Evolutionary conservation across 441 rosid species (phyloP).

Genomic region (Jatropha podagrica): DNA sequence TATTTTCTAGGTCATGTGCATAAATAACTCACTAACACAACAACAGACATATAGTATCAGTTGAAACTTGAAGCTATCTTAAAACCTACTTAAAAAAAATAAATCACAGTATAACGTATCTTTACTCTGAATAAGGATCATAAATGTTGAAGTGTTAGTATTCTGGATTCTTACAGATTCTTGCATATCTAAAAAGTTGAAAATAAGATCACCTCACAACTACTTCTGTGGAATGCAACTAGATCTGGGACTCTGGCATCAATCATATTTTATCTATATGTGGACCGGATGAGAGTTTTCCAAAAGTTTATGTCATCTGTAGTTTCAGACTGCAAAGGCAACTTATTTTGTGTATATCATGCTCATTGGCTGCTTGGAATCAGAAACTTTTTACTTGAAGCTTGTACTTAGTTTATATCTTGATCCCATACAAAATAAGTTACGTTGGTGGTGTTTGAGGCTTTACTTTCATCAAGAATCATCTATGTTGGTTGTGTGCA

Average conservation of each 20-base stretch:
- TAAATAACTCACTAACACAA: background rate
- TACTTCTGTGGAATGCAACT: background rate
- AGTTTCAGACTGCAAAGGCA: background rate
- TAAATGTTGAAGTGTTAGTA: background rate
- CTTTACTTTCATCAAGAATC: constrained; percentile 5
- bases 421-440: background rate
- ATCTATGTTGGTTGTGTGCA: constrained; percentile 34
- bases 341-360: background rate
- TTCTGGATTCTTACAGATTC: background rate
- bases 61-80: background rate
- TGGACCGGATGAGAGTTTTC: background rate
- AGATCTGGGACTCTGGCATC: constrained; percentile 7
- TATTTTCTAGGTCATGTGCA: background rate
- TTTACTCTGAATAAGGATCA: background rate
- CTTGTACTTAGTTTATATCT: background rate
- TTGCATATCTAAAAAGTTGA: background rate
- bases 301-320: background rate
- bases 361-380: background rate
- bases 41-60: background rate
- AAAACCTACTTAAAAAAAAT: background rate
- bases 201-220: background rate
- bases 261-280: background rate
- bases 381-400: background rate
- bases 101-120: background rate
- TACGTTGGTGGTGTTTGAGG: constrained; percentile 1